A percentile compares a stretch with the other conserved stretches of the same genome.
phyloP scores from a whole-genome alignment of 306 rosid species.

The Oemleria cerasiformis region DNA sequence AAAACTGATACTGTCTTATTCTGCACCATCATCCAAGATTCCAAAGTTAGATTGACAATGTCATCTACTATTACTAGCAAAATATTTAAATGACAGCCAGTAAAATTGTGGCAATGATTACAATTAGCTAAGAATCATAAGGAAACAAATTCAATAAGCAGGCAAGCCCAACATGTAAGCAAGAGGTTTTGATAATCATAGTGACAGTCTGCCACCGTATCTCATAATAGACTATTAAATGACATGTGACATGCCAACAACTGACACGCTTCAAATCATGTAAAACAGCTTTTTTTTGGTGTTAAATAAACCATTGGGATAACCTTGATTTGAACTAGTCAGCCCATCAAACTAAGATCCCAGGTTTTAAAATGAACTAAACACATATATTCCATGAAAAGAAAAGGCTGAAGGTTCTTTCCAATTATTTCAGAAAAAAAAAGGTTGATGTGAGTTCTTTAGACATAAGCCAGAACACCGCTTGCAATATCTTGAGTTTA shows the following conservation, averaged over 20 bases:
- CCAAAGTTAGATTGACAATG: conserved; percentile 11
- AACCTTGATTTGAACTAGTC: not conserved
- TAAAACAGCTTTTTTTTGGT: not conserved
- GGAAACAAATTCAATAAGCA: not conserved
- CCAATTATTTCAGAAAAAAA: not conserved
- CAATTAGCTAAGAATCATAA: not conserved
- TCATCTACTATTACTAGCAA: not conserved
- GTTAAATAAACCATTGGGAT: not conserved
- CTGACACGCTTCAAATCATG: not conserved
- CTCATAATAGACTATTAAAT: not conserved
- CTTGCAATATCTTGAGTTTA: conserved; percentile 1
- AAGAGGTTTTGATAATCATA: conserved; percentile 2
- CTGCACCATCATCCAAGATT: conserved; percentile 41
- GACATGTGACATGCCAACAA: not conserved
- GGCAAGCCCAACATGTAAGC: not conserved
- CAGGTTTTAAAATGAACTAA: conserved; percentile 3
- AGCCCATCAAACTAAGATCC: not conserved
- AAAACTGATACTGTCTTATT: conserved; percentile 91
- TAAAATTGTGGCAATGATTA: not conserved
- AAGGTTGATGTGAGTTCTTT: not conserved
- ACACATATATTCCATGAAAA: not conserved
- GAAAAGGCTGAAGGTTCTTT: not conserved
- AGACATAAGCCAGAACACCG: not conserved
- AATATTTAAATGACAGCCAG: not conserved
- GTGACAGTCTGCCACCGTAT: not conserved